phyloP scores from a whole-genome alignment of 192 early-diverging fungal genomes.

The Rhizophlyctis rosea region DNA sequence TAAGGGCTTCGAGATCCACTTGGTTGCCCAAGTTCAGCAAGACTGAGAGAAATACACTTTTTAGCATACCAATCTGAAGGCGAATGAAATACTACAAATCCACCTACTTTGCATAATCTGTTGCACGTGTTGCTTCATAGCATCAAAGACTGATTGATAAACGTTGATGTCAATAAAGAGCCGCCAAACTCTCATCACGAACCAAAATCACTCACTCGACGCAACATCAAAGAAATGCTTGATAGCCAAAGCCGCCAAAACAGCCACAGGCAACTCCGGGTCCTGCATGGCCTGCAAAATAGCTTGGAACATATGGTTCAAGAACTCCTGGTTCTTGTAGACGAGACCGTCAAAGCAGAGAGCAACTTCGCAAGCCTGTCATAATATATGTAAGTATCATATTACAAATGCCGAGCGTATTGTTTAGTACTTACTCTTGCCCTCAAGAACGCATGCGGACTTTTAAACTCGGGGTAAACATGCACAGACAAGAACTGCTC shows the following conservation, averaged over 20 bases:
- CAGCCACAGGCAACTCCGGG: slow-evolving; percentile 80
- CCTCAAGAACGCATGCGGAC: slow-evolving; percentile 76
- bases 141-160: slow-evolving; percentile 51
- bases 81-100: slow-evolving; percentile 11
- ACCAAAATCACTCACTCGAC: slow-evolving; percentile 31
- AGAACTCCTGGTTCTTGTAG: slow-evolving; percentile 32
- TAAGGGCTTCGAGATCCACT: slow-evolving; percentile 89
- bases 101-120: slow-evolving; percentile 72
- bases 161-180: neutral
- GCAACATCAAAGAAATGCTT: slow-evolving; percentile 76
- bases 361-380: slow-evolving; percentile 41
- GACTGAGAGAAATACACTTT: slow-evolving; percentile 28
- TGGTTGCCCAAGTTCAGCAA: slow-evolving; percentile 85
- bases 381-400: neutral
- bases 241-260: slow-evolving; percentile 80
- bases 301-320: slow-evolving; percentile 31
- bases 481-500: slow-evolving; percentile 79
- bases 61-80: slow-evolving; percentile 4
- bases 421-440: slow-evolving; percentile 55
- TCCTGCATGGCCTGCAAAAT: slow-evolving; percentile 62
- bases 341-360: slow-evolving; percentile 31
- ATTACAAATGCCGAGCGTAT: slow-evolving; percentile 3
- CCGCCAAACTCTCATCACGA: neutral
- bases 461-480: slow-evolving; percentile 89
- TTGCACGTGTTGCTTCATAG: slow-evolving; percentile 76